Percentiles rank a stretch among this genome's conserved stretches.
Conservation (phyloP, 768 basidiomycete species). For the Macrolepiota albuminosa region DNA sequence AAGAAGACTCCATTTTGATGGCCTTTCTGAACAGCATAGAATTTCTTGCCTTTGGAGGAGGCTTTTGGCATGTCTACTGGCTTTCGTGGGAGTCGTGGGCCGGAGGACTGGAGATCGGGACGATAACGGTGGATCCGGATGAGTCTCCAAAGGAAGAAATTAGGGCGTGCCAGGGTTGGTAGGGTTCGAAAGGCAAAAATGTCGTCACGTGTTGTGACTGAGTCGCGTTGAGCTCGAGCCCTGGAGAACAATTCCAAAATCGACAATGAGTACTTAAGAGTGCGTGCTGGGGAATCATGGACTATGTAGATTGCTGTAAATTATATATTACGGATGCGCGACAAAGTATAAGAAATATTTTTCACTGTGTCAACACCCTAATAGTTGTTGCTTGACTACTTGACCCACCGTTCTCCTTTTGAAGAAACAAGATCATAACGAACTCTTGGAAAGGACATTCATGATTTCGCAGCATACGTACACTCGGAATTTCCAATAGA, state of each 20-base stretch:
- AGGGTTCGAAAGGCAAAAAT: background rate
- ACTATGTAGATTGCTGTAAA: background rate
- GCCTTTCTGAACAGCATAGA: slow-evolving; percentile 74
- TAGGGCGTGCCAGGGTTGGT: slow-evolving; percentile 9
- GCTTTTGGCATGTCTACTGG: slow-evolving; percentile 16
- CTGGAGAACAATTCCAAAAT: background rate
- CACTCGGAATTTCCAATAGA: background rate
- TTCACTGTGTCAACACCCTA: background rate
- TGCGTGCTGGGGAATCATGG: background rate
- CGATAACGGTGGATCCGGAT: slow-evolving; percentile 9
- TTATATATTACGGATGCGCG: background rate
- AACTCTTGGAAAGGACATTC: background rate
- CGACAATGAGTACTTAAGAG: background rate
- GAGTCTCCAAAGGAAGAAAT: background rate
- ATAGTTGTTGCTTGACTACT: background rate
- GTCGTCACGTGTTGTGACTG: slow-evolving; percentile 7
- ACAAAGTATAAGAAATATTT: background rate
- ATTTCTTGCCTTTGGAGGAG: slow-evolving; percentile 35
- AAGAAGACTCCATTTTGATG: slow-evolving; percentile 58
- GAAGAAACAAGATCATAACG: background rate
- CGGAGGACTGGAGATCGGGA: background rate
- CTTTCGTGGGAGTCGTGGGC: background rate
- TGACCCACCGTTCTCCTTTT: background rate
- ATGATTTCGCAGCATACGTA: background rate
- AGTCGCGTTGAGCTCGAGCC: background rate